Base-by-base conservation (phyloP, 192 early-diverging fungal species). In the Coemansia sp. region DNA sequence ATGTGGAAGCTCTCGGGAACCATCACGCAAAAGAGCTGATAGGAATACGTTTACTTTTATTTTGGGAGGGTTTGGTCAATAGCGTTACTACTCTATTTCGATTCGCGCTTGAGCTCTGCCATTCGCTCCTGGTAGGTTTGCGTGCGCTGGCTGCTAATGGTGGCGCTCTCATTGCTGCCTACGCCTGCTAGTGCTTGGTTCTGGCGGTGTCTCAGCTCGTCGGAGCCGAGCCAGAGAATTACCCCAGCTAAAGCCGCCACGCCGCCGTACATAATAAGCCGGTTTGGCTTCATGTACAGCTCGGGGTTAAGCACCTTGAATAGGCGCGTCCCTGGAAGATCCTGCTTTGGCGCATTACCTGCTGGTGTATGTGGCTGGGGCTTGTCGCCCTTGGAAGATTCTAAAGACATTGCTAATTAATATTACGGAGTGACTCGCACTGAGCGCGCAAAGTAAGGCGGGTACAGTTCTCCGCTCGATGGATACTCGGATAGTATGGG, bases 1-100 rank as follows among this genome's bases (percentile, higher is more conserved):
- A 91, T 91, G 87, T 91, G 89, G 89, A 70, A 66, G 34, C 59
- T 75, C 13, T 33, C 59, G 3, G 73, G 62, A 12, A 76, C 74
- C 7, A 72, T 83, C 9, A 87, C 83, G 0, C 77, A 79, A 53
- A 73, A 71, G 38, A 72, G 45, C 36, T 68, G 58, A 65, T 53
- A 57, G 34, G 35, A 42, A 66, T 68, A 23, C 31, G 16, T 48
- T 62, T 58, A 25, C 55, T 36, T 65, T 50, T 47, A 60, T 62
- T 35, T 31, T 21, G 25, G 33, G 38, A 13, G 38, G 38, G 38
- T 41, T 41, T 41, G 2, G 38, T 36, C 14, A 33, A 11, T 36
- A 18, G 0, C 3, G 10, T 10, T 31, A 36, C 7, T 55, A n/a
- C 11, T 39, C 7, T 45, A 52, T 11, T 34, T 20, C 3, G 63